Evolutionary conservation across 306 rosid genomes (phyloP).

Genomic region (Prunus padus): DNA sequence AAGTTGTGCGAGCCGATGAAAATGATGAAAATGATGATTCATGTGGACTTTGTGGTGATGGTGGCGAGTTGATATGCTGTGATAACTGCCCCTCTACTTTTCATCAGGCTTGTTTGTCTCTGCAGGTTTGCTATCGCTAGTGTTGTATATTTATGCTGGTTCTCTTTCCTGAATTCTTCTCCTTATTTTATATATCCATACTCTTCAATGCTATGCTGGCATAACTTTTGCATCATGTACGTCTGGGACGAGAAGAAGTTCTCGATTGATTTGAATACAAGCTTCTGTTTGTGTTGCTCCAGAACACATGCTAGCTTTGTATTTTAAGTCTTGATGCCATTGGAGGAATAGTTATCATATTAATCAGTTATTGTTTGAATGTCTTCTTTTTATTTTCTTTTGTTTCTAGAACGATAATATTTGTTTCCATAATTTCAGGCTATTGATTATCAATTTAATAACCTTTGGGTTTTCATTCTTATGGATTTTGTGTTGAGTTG

Average conservation of each 20-base stretch:
- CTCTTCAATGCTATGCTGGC: neutral
- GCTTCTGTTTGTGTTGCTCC: neutral
- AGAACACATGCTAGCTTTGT: neutral
- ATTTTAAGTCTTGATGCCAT: neutral
- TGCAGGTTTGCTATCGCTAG: conserved; percentile 60
- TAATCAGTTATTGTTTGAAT: neutral
- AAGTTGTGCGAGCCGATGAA: conserved; percentile 48
- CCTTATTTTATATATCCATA: neutral
- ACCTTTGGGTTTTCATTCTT: conserved; percentile 2
- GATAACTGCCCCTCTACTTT: conserved; percentile 95
- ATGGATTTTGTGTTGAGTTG: conserved; percentile 15
- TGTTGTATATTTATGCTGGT: conserved; percentile 24
- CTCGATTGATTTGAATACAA: neutral
- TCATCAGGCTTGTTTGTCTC: conserved; percentile 80
- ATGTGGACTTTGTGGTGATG: conserved; percentile 93
- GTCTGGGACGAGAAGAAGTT: neutral
- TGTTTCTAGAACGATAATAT: neutral
- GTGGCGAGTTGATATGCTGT: conserved; percentile 93
- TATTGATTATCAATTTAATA: neutral
- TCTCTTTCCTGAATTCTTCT: conserved; percentile 20
- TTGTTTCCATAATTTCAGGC: conserved; percentile 12
- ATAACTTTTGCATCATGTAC: neutral
- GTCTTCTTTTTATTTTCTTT: neutral
- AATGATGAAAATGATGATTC: conserved; percentile 90
- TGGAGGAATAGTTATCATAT: neutral